Evolutionary conservation across 768 basidiomycete genomes (phyloP), one percentile per base, ranked within the genome.

Genomic region (Xerocomus potaroensis): DNA sequence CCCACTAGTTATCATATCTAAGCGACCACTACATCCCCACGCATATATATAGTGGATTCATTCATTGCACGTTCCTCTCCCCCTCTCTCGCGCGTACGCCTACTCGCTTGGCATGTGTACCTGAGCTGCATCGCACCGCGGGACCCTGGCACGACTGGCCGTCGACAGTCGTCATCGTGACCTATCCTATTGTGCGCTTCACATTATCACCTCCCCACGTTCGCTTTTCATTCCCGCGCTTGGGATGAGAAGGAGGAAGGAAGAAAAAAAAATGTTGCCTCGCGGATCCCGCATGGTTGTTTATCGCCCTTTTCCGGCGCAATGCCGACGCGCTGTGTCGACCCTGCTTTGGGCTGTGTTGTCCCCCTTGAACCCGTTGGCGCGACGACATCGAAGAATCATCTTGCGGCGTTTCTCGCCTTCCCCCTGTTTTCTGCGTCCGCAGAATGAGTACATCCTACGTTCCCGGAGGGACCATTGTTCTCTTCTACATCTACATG

Each of bases 211-310:
- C 29, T 24, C 26, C 3, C 53, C 56, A 56, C 52, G 56, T 36
- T 61, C 49, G 50, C 45, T 59, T n/a, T n/a, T 63, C 59, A 59
- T 64, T 63, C 62, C 62, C 62, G 62, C 57, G 55, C 53, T 41
- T 22, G 48, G 51, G 16, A 19, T 12, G 21, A 50, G 45, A 41
- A 46, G 45, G 30, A 18, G 27, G 43, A 14, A n/a, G n/a, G n/a
- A n/a, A n/a, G n/a, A n/a, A n/a, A n/a, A n/a, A n/a, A n/a, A n/a
- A n/a, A n/a, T n/a, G n/a, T n/a, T 48, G 62, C 62, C 62, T 63
- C 55, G 60, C 60, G 62, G 60, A 54, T 43, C 49, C 50, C 54
- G 60, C 62, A 57, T 63, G 62, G 62, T 47, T 50, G 12, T 18
- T 54, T 55, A 53, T 57, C 50, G 59, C 26, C 29, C 21, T 36